Evolutionary conservation across 2,329 filamentous ascomycete genomes (phyloP).

Genomic region (Alternaria postmessia): DNA sequence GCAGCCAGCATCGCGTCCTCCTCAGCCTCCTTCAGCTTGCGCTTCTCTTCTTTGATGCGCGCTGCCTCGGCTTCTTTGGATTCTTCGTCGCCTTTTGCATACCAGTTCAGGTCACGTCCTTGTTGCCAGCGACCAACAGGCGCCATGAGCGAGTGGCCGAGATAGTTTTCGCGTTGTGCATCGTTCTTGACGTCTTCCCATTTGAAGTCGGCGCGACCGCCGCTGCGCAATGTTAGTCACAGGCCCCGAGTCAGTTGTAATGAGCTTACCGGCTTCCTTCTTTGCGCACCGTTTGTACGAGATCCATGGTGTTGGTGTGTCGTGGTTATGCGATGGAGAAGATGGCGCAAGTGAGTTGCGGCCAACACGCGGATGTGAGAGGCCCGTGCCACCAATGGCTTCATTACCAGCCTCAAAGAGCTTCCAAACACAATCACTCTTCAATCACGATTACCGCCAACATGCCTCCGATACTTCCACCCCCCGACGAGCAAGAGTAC

Average conservation of each 20-base stretch:
- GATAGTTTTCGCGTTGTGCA: slow-evolving; percentile 85
- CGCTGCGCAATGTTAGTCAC: slow-evolving; percentile 58
- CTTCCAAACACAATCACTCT: slow-evolving; percentile 1
- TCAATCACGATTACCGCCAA: slow-evolving; percentile 15
- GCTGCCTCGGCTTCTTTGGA: slow-evolving; percentile 66
- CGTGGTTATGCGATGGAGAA: not conserved
- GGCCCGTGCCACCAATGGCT: slow-evolving; percentile 18
- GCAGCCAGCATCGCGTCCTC: slow-evolving; percentile 88
- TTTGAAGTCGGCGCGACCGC: slow-evolving; percentile 89
- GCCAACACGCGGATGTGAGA: slow-evolving; percentile 35
- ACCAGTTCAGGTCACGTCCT: slow-evolving; percentile 73
- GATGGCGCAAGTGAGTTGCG: slow-evolving; percentile 21
- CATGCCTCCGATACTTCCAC: slow-evolving; percentile 40
- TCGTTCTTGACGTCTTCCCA: slow-evolving; percentile 94
- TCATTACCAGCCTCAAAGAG: slow-evolving; percentile 6
- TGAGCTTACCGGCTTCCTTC: slow-evolving; percentile 72
- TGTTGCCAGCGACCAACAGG: slow-evolving; percentile 93
- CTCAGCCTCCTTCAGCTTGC: slow-evolving; percentile 86
- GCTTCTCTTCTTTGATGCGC: slow-evolving; percentile 73
- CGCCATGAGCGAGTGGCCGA: slow-evolving; percentile 91
- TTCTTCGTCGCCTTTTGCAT: slow-evolving; percentile 65
- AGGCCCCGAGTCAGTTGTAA: not conserved
- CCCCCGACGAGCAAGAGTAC: slow-evolving; percentile 46
- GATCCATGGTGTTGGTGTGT: slow-evolving; percentile 73
- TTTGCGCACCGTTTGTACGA: slow-evolving; percentile 91